Percentiles rank a stretch among this genome's conserved stretches.
Evolutionary conservation across 148 eudicot genomes (phyloP).

Genomic region (Agrostemma githago): DNA sequence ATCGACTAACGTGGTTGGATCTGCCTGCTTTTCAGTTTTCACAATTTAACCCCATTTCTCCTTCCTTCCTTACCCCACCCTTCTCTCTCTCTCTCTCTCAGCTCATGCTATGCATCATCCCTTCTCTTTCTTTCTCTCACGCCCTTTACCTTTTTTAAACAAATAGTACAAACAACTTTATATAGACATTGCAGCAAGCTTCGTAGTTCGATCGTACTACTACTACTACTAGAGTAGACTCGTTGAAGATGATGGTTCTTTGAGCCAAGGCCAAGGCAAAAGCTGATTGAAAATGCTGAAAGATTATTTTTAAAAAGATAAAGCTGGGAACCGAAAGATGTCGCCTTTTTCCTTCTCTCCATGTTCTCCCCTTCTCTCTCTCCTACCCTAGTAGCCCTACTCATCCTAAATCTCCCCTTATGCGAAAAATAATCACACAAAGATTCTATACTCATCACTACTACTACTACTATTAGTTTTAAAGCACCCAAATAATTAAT

Average conservation of each 20-base stretch:
- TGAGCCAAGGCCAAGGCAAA: neutral
- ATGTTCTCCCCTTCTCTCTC: conserved; percentile 17
- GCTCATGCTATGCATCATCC: neutral
- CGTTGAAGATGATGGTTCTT: conserved; percentile 2
- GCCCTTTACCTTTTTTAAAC: neutral
- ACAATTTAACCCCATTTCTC: conserved; percentile 8
- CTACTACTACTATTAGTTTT: neutral
- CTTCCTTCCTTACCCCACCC: conserved; percentile 7
- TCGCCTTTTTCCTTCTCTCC: conserved; percentile 25
- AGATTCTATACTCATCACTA: conserved; percentile 15
- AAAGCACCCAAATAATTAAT: neutral
- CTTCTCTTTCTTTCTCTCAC: neutral
- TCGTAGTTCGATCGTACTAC: neutral
- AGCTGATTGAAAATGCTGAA: conserved; percentile 23
- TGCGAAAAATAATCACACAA: neutral
- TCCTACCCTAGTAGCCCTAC: neutral
- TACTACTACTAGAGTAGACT: conserved; percentile 5
- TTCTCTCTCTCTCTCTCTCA: neutral
- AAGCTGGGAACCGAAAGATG: conserved; percentile 33
- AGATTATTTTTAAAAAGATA: conserved; percentile 19
- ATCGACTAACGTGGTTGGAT: conserved; percentile 15
- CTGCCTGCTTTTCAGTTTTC: conserved; percentile 19
- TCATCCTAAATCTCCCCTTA: conserved; percentile 14
- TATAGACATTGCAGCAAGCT: conserved; percentile 6
- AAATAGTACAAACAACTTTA: neutral